Evolutionary conservation across 768 basidiomycete genomes (phyloP).

Genomic region (Termitomyces sp.): DNA sequence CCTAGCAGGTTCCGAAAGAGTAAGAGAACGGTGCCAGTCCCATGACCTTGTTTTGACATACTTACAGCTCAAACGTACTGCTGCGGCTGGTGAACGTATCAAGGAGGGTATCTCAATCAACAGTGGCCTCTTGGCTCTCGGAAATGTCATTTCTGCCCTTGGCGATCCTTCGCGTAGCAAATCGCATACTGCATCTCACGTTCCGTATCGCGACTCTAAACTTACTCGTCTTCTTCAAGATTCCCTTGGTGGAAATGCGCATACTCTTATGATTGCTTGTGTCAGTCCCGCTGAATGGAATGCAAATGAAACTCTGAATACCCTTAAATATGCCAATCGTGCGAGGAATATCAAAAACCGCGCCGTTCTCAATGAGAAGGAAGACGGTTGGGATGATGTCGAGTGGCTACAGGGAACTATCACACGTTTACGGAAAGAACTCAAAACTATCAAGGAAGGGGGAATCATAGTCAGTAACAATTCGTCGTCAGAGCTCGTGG

Average conservation of each 20-base stretch:
- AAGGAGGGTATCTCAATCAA: slow-evolving; percentile 99
- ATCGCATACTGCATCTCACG: slow-evolving; percentile 77
- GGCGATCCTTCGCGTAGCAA: slow-evolving; percentile 89
- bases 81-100: slow-evolving; percentile 92
- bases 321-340: slow-evolving; percentile 94
- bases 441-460: slow-evolving; percentile 75
- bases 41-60: slow-evolving; percentile 9
- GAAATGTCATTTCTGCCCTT: slow-evolving; percentile 97
- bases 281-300: slow-evolving; percentile 97
- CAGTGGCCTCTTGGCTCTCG: slow-evolving; percentile 90
- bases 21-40: slow-evolving; percentile 31
- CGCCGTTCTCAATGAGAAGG: slow-evolving; percentile 86
- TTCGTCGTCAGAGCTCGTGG: slow-evolving; percentile 31
- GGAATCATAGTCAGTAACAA: slow-evolving; percentile 27
- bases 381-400: slow-evolving; percentile 98
- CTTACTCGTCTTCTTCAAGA: slow-evolving; percentile 95
- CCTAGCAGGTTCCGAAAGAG: slow-evolving; percentile 92
- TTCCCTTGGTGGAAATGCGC: slow-evolving; percentile 94
- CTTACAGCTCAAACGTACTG: slow-evolving; percentile 85
- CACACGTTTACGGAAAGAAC: slow-evolving; percentile 77
- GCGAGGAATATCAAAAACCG: slow-evolving; percentile 97
- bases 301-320: slow-evolving; percentile 87
- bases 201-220: slow-evolving; percentile 98
- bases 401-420: slow-evolving; percentile 93
- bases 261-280: slow-evolving; percentile 98